A percentile compares a stretch with the other conserved stretches of the same genome.
These are phyloP conservation scores for Paecilomyces sp. DNA, from an alignment of 2,329 filamentous ascomycete genomes.

Conservation along the genomic window DNA sequence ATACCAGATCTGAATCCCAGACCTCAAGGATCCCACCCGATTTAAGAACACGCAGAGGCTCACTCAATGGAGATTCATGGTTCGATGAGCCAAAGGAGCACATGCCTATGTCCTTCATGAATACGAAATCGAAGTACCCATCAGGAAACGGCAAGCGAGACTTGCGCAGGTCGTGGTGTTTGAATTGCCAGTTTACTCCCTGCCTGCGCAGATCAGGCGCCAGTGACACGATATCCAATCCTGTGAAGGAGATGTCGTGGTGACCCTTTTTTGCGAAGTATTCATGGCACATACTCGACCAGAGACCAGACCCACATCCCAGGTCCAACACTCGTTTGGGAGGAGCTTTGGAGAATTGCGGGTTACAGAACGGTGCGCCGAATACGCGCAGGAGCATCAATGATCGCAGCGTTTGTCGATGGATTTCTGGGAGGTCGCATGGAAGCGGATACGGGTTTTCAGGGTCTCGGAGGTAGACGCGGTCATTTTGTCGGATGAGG, in stretches of 20 bases:
- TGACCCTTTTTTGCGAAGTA: slow-evolving; percentile 66
- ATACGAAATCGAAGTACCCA: slow-evolving; percentile 78
- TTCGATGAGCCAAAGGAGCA: slow-evolving; percentile 52
- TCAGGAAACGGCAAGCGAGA: slow-evolving; percentile 70
- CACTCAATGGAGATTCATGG: slow-evolving; percentile 55
- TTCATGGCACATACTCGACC: slow-evolving; percentile 81
- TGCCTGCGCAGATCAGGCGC: slow-evolving; percentile 58
- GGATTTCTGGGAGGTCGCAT: slow-evolving; percentile 77
- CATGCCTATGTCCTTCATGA: slow-evolving; percentile 76
- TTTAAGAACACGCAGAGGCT: slow-evolving; percentile 68
- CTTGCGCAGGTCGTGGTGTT: slow-evolving; percentile 76
- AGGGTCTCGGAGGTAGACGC: slow-evolving; percentile 72
- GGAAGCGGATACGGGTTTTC: slow-evolving; percentile 75
- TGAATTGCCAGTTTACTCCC: slow-evolving; percentile 80
- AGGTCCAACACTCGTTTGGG: slow-evolving; percentile 76
- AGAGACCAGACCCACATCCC: slow-evolving; percentile 80
- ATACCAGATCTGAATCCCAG: slow-evolving; percentile 81
- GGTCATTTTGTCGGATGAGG: slow-evolving; percentile 68
- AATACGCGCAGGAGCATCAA: slow-evolving; percentile 75
- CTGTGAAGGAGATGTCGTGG: slow-evolving; percentile 67
- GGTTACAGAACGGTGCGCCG: slow-evolving; percentile 70
- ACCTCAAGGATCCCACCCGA: slow-evolving; percentile 76
- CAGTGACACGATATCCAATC: slow-evolving; percentile 71
- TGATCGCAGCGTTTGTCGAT: slow-evolving; percentile 79
- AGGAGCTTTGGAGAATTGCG: slow-evolving; percentile 56